Conservation (phyloP, 768 basidiomycete genomes). For the Gyrodon lividus region DNA sequence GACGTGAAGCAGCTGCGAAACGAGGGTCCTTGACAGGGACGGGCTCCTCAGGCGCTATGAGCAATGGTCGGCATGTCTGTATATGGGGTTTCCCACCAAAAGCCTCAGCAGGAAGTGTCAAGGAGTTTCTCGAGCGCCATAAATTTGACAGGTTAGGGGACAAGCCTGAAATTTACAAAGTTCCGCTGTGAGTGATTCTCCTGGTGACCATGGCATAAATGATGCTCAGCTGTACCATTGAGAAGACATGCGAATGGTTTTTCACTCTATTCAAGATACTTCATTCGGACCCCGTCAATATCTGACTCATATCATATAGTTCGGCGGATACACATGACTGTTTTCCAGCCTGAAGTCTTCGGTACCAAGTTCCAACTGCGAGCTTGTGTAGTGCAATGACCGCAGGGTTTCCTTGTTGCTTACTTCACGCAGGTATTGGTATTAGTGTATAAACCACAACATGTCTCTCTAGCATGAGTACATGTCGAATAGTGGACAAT, state of each 20-base stretch:
- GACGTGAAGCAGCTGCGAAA: slow-evolving; percentile 38
- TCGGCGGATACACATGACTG: slow-evolving; percentile 59
- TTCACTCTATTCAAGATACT: slow-evolving; percentile 48
- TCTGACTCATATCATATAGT: slow-evolving; percentile 72
- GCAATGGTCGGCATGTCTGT: slow-evolving; percentile 53
- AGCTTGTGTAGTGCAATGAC: slow-evolving; percentile 52
- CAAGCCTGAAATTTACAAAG: slow-evolving; percentile 46
- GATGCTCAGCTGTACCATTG: slow-evolving; percentile 6
- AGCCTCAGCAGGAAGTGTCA: slow-evolving; percentile 35
- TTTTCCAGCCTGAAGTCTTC: slow-evolving; percentile 37
- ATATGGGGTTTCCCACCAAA: slow-evolving; percentile 62
- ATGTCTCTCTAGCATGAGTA: slow-evolving; percentile 15
- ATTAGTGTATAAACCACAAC: slow-evolving; percentile 14
- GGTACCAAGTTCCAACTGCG: slow-evolving; percentile 43
- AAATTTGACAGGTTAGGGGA: slow-evolving; percentile 42
- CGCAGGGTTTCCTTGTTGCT: background rate
- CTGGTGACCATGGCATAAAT: background rate
- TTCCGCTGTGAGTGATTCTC: slow-evolving; percentile 45
- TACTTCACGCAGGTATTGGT: slow-evolving; percentile 2
- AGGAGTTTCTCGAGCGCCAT: slow-evolving; percentile 42
- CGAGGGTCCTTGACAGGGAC: slow-evolving; percentile 34
- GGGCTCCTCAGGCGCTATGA: slow-evolving; percentile 54
- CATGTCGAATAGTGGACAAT: slow-evolving; percentile 5
- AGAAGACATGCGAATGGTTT: slow-evolving; percentile 39
- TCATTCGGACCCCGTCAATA: slow-evolving; percentile 53